phyloP scores from a whole-genome alignment of 345 rosid species.

The Capsella bursapastoris region DNA sequence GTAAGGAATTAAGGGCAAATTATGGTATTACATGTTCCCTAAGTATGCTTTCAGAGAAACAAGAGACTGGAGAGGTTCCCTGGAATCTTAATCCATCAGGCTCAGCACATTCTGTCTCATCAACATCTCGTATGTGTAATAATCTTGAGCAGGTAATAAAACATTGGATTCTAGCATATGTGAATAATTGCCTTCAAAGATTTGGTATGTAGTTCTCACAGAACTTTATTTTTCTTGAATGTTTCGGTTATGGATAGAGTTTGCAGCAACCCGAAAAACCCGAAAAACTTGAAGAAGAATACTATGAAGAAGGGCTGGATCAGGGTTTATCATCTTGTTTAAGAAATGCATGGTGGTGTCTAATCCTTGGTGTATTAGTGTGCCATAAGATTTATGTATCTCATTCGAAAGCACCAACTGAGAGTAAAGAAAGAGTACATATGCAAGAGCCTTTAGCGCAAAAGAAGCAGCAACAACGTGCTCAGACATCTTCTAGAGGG shows the following conservation, averaged over 20 bases:
- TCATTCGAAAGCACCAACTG: slow-evolving; percentile 43
- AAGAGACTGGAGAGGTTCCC: slow-evolving; percentile 2
- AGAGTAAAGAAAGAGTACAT: slow-evolving; percentile 39
- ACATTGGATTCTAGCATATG: not conserved
- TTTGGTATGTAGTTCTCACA: slow-evolving; percentile 12
- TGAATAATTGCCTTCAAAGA: not conserved
- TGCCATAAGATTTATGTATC: slow-evolving; percentile 48
- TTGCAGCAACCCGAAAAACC: slow-evolving; percentile 32
- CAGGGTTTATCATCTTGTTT: slow-evolving; percentile 41
- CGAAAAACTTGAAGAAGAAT: slow-evolving; percentile 9
- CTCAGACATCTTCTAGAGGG: slow-evolving; percentile 53
- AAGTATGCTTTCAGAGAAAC: slow-evolving; percentile 20
- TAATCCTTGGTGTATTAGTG: slow-evolving; percentile 48
- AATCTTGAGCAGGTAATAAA: slow-evolving; percentile 47
- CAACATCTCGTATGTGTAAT: slow-evolving; percentile 29
- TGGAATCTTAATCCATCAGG: slow-evolving; percentile 28
- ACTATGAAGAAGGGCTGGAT: slow-evolving; percentile 32
- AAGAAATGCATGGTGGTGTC: slow-evolving; percentile 58
- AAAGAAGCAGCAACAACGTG: slow-evolving; percentile 59
- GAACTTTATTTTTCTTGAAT: slow-evolving; percentile 12
- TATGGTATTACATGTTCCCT: slow-evolving; percentile 26
- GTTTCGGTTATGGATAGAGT: slow-evolving; percentile 49
- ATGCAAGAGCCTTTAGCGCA: slow-evolving; percentile 48
- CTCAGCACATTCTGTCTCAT: slow-evolving; percentile 39
- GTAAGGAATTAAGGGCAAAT: slow-evolving; percentile 19